Evolutionary conservation across 1,139 yeast species (phyloP).

Genomic region (Kurtzmaniella quercitrusa): DNA sequence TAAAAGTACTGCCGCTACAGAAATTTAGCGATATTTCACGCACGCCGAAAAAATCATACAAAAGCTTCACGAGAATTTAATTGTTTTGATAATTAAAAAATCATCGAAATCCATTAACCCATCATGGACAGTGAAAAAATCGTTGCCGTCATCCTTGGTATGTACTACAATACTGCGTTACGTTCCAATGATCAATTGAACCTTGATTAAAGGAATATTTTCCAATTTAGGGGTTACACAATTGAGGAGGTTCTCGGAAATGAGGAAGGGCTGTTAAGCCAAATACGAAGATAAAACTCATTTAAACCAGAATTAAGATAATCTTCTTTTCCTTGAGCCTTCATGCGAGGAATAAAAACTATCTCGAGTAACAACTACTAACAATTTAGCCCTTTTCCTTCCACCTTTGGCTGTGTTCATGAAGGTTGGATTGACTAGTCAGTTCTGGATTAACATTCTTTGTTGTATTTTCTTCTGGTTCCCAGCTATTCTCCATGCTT

Average conservation of each 20-base stretch:
- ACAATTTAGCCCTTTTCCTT: slow-evolving; percentile 48
- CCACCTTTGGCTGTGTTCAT: slow-evolving; percentile 74
- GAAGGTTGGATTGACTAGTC: slow-evolving; percentile 58
- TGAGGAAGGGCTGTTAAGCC: too few relatives aligned
- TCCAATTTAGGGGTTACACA: too few relatives aligned
- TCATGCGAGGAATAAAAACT: too few relatives aligned
- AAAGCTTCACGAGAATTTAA: neutral
- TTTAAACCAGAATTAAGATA: too few relatives aligned
- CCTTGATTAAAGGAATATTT: too few relatives aligned
- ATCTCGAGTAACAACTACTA: neutral
- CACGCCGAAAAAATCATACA: neutral
- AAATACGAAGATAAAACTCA: too few relatives aligned
- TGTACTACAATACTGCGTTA: slow-evolving; percentile 12
- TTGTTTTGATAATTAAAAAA: neutral
- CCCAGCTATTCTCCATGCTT: slow-evolving; percentile 75
- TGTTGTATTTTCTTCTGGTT: slow-evolving; percentile 64
- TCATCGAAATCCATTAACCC: neutral
- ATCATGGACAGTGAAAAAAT: slow-evolving; percentile 42
- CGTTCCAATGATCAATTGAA: neutral
- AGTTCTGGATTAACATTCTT: slow-evolving; percentile 57
- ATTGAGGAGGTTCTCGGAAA: too few relatives aligned
- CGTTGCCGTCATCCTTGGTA: slow-evolving; percentile 35
- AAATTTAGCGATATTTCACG: neutral
- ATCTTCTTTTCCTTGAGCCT: too few relatives aligned
- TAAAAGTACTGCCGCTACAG: neutral